Base-by-base conservation (phyloP, 345 rosid genomes). In the Carallia pectinifolia region DNA sequence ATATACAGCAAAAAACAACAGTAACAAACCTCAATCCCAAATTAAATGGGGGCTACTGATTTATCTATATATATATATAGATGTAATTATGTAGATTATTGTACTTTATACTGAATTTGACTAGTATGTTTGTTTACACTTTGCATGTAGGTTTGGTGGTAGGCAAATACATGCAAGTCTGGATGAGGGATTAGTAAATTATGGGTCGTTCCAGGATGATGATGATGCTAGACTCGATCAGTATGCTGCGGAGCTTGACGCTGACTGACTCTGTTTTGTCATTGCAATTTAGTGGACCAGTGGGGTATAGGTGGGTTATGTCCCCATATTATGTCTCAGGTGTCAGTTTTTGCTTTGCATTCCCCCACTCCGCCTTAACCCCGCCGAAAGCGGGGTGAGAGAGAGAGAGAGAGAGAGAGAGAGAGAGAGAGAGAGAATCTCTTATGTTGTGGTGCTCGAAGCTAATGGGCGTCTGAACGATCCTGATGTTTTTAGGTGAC, bases 191-290 rank as follows among this genome's bases (percentile, higher is more conserved):
- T 64, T 59, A 53, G 85, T 96, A 65, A 92, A 96, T 82, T 98
- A 96, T 69, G 85, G 98, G 44, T 31, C 58, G 31, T 73, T 90
- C 18, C 81, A 97, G 30, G 96, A 96, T 0, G 89, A 69, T 54
- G 99, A 92, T 71, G 84, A 88, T 1, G 75, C 67, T 12, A 81
- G 96, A 63, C 67, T 96, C 70, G 95, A 92, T 62, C 88, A 88
- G 77, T 96, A 90, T 80, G 93, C 96, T 50, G 90, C 96, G 59
- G 99, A 92, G 72, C 96, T 96, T 13, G 98, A 96, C 82, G 90
- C 89, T 7, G 93, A 89, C 7, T 87, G 80, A 85, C 34, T 7
- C 5, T 16, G 31, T 6, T 0, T 0, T 47, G 44, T n/a, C 15
- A 33, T 33, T 9, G 37, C 23, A 1, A 6, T 1, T n/a, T 13